Evolutionary conservation across 1,284 basidiomycete species (phyloP).

Genomic region (Mycosarcoma maydis): DNA sequence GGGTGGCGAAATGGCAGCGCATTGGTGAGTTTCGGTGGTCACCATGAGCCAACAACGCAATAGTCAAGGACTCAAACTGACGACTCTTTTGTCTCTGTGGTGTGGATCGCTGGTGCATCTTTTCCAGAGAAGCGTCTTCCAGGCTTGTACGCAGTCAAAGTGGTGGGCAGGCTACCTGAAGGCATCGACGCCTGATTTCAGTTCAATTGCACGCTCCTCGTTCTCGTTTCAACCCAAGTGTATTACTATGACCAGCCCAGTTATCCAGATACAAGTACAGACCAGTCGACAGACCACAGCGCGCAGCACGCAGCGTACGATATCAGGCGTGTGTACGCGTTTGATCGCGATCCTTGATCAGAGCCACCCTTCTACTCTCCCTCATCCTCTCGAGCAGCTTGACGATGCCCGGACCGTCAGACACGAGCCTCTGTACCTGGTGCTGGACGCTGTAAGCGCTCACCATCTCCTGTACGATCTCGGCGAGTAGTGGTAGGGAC

Average conservation of each 20-base stretch:
- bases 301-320: no score
- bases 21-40: slow-evolving; percentile 60
- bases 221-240: slow-evolving; percentile 2
- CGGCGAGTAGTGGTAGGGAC: slow-evolving; percentile 81
- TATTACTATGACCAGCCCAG: slow-evolving; percentile 18
- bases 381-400: slow-evolving; percentile 42
- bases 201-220: no score
- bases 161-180: slow-evolving; percentile 59
- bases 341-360: no score
- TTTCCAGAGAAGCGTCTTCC: slow-evolving; percentile 62
- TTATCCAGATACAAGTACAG: slow-evolving; percentile 16
- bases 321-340: no score
- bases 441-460: slow-evolving; percentile 77
- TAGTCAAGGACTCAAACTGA: no score
- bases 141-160: slow-evolving; percentile 65
- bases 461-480: slow-evolving; percentile 89
- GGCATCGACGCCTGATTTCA: slow-evolving; percentile 30
- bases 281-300: no score
- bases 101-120: no score
- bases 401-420: slow-evolving; percentile 26
- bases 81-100: no score
- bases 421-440: slow-evolving; percentile 5
- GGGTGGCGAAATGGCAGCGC: slow-evolving; percentile 76
- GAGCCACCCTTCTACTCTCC: slow-evolving; percentile 14
- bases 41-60: no score